Base-by-base conservation (phyloP, 352 stramenopile species). In the Globisporangium spiculum region DNA sequence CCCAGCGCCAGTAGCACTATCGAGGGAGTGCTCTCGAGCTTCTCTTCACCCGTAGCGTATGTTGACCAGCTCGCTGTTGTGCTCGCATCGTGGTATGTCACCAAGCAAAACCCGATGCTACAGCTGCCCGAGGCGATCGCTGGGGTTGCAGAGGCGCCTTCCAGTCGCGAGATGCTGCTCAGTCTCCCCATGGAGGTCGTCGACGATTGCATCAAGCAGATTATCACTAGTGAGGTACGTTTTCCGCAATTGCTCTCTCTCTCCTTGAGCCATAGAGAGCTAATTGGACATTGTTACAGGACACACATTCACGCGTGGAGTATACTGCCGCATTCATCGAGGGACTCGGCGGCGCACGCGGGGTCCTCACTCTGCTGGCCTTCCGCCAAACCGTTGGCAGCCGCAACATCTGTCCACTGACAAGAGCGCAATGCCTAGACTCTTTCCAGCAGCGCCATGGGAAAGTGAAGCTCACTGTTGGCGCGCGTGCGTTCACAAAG, bases 401-500 rank as follows among this genome's bases (percentile, higher is more conserved):
- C 61, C 78, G 78, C 50, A 73, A 68, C 5, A 22, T 92, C 34
- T 69, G 63, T 2, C 84, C 86, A 1, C 74, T 91, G 9, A 94
- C 83, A 3, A 71, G 76, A 46, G 46, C 48, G 14, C 81, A 92
- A 64, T 94, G 86, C 63, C 24, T 91, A 22, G 53, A 60, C 20
- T 76, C 84, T 0, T 94, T 94, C 59, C 67, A 66, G 10, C 67
- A 82, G 59, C 68, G 58, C 3, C 74, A 90, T n/a, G 70, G 65
- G 10, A 34, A 27, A 41, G 80, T 81, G 36, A 76, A 68, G 48
- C 79, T 96, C n/a, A 92, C 85, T 0, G 80, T 94, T 24, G 86
- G 88, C 12, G 88, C 86, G 3, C 72, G 85, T 27, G 86, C 87
- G 38, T 89, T 91, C 68, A 90, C 77, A 30, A 96, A 96, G 67